phyloP scores from a whole-genome alignment of 139 green algal genomes.

The Volvox africanus region DNA sequence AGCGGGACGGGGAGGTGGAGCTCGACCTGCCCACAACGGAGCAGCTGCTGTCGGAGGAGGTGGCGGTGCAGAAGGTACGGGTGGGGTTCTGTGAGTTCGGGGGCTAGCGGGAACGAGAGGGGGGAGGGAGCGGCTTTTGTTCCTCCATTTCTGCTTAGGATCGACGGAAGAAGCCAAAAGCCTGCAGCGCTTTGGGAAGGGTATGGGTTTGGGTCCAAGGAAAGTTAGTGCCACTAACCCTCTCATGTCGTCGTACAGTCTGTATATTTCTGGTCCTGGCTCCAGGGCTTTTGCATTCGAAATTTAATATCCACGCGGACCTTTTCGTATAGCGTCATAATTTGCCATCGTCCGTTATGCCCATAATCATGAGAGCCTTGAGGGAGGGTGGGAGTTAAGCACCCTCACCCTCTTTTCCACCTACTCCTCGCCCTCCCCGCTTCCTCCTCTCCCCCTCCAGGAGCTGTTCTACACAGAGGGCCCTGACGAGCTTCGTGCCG shows the following conservation, averaged over 20 bases:
- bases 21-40: slow-evolving; percentile 49
- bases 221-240: too few relatives aligned
- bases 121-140: too few relatives aligned
- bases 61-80: slow-evolving; percentile 49
- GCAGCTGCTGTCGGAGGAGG: slow-evolving; percentile 68
- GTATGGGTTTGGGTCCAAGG: too few relatives aligned
- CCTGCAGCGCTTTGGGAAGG: too few relatives aligned
- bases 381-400: too few relatives aligned
- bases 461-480: slow-evolving; percentile 98
- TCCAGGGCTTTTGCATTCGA: neutral
- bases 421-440: neutral
- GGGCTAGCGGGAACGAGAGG: too few relatives aligned
- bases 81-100: too few relatives aligned
- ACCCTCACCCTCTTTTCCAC: neutral
- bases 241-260: too few relatives aligned
- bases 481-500: slow-evolving; percentile 64
- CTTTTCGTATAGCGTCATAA: neutral
- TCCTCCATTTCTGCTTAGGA: too few relatives aligned
- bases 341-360: neutral
- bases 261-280: too few relatives aligned
- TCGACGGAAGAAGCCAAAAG: too few relatives aligned
- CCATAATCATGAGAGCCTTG: too few relatives aligned
- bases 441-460: neutral
- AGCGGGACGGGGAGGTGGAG: slow-evolving; percentile 70
- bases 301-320: neutral